Conservation (phyloP, 1,284 basidiomycete genomes). For the Phlebopus sp. region DNA sequence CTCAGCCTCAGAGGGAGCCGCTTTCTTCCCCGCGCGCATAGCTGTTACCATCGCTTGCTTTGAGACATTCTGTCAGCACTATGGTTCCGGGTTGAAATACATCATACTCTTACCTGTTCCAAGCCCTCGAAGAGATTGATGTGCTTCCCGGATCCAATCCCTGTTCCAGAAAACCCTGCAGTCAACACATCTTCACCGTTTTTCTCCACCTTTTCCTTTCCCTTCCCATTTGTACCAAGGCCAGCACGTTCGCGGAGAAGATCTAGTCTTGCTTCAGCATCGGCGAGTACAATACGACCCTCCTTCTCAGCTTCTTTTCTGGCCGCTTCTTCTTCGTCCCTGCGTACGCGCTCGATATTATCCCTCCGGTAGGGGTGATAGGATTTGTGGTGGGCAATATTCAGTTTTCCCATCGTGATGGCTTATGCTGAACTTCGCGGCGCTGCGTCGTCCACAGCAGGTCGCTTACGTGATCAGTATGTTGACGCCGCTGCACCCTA, state of each 20-base stretch:
- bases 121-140: conserved; percentile 80
- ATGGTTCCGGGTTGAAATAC: conserved; percentile 1
- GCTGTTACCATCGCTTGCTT: conserved; percentile 47
- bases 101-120: conserved; percentile 46
- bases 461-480: too few relatives aligned
- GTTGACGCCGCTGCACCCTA: too few relatives aligned
- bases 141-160: conserved; percentile 38
- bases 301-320: conserved; percentile 64
- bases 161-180: background rate
- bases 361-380: conserved; percentile 84
- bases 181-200: conserved; percentile 35
- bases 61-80: background rate
- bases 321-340: conserved; percentile 79
- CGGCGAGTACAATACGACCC: conserved; percentile 68
- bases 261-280: conserved; percentile 76
- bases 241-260: conserved; percentile 62
- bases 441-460: too few relatives aligned
- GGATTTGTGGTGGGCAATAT: conserved; percentile 87
- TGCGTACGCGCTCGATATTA: conserved; percentile 76
- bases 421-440: too few relatives aligned
- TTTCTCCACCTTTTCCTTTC: conserved; percentile 39
- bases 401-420: conserved; percentile 68
- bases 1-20: conserved; percentile 54
- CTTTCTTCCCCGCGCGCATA: conserved; percentile 45
- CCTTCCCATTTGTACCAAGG: conserved; percentile 34